A percentile compares a stretch with the other conserved stretches of the same genome.
Evolutionary conservation across 768 basidiomycete genomes (phyloP).

Genomic region (Pleurotus citrinopileatus): DNA sequence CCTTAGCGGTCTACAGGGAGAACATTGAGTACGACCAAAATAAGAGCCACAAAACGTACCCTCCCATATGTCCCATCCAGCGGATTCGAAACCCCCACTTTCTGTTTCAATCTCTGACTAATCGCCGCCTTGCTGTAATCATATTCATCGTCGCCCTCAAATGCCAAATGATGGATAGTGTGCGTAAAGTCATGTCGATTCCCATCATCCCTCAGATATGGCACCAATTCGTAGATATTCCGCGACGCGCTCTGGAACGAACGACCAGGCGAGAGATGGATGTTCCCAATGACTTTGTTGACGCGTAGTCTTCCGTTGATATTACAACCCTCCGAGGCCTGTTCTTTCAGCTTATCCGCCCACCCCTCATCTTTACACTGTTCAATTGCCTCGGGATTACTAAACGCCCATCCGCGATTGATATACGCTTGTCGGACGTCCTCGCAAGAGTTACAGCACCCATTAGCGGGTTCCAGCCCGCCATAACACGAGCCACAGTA

Average conservation of each 20-base stretch:
- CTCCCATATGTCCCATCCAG: constrained; percentile 63
- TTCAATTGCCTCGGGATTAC: constrained; percentile 85
- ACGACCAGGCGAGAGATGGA: constrained; percentile 91
- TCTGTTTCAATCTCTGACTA: constrained; percentile 62
- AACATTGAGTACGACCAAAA: constrained; percentile 5
- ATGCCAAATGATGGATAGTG: constrained; percentile 74
- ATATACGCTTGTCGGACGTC: constrained; percentile 90
- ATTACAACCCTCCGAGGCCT: constrained; percentile 93
- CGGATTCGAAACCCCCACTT: constrained; percentile 77
- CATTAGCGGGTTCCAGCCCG: constrained; percentile 66
- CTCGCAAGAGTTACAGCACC: constrained; percentile 97
- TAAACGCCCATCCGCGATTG: constrained; percentile 93
- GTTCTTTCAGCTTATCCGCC: constrained; percentile 90
- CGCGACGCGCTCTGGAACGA: constrained; percentile 88
- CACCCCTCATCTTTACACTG: constrained; percentile 97
- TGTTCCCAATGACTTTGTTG: constrained; percentile 96
- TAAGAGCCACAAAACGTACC: constrained; percentile 31
- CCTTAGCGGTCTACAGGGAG: constrained; percentile 57
- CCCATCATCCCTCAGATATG: constrained; percentile 86
- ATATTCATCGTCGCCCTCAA: constrained; percentile 83
- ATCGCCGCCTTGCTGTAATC: constrained; percentile 61
- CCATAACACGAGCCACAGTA: constrained; percentile 99
- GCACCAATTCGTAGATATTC: constrained; percentile 86
- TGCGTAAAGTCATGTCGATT: constrained; percentile 95
- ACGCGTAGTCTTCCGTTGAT: constrained; percentile 88